Conservation (phyloP, 164 flowering plant species). For the Santalum album region DNA sequence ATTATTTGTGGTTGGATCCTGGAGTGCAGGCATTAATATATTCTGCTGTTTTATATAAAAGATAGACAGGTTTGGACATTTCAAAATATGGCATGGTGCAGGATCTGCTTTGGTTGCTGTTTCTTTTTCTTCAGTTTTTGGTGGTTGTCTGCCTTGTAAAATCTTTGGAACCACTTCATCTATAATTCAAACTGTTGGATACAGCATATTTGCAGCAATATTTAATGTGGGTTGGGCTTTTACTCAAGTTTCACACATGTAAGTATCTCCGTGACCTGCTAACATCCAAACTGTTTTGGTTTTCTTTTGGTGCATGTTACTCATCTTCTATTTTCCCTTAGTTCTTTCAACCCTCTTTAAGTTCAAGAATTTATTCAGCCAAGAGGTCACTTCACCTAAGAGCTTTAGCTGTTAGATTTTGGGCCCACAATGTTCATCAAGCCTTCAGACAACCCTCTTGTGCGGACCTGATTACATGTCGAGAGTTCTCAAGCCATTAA, state of each 20-base stretch:
- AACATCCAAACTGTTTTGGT: no score
- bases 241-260: constrained; percentile 96
- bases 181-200: constrained; percentile 57
- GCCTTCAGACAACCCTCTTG: no score
- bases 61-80: constrained; percentile 96
- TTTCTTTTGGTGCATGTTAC: no score
- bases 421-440: no score
- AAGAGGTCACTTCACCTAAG: no score
- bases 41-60: constrained; percentile 19
- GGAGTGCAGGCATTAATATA: constrained; percentile 8
- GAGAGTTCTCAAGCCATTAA: no score
- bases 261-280: constrained; percentile 21
- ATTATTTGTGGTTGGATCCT: background rate
- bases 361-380: no score
- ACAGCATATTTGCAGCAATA: constrained; percentile 78
- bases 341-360: no score
- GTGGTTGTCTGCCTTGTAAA: constrained; percentile 80
- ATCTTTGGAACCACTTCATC: constrained; percentile 44
- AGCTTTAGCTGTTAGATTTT: no score
- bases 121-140: constrained; percentile 94
- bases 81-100: constrained; percentile 89
- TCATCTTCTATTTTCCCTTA: no score
- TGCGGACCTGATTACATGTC: no score
- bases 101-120: constrained; percentile 82
- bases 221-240: constrained; percentile 98